Evolutionary conservation across 345 rosid genomes (phyloP).

Genomic region (Citrus unshiu): DNA sequence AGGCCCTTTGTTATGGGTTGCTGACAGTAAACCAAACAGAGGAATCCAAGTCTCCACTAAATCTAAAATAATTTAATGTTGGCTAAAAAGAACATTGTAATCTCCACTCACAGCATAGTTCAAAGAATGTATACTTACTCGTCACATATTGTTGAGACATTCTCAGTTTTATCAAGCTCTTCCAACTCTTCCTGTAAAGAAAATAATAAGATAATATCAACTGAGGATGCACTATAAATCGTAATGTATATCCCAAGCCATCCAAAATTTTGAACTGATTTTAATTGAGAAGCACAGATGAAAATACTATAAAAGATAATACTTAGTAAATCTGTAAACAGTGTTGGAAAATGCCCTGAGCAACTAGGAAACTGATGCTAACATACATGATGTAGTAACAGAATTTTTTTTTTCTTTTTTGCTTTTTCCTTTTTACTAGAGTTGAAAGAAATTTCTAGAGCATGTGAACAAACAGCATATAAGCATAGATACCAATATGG

Average conservation of each 20-base stretch:
- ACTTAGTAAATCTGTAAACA: not conserved
- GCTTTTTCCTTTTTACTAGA: not conserved
- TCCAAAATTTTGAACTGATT: not conserved
- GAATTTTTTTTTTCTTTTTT: not conserved
- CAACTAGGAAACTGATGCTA: not conserved
- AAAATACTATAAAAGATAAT: not conserved
- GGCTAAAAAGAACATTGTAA: not conserved
- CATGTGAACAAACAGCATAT: not conserved
- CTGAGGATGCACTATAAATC: not conserved
- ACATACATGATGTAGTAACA: not conserved
- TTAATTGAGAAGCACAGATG: not conserved
- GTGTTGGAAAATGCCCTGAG: not conserved
- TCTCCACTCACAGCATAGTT: not conserved
- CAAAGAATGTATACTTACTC: conserved; percentile 48
- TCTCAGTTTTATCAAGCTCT: conserved; percentile 43
- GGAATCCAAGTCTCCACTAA: not conserved
- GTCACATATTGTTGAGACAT: conserved; percentile 45
- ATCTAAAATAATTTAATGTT: not conserved
- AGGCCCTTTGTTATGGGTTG: not conserved
- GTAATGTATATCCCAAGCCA: not conserved
- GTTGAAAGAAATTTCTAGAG: not conserved
- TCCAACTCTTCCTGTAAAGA: conserved; percentile 56
- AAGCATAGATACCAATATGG: not conserved
- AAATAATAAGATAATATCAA: not conserved
- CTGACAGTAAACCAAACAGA: not conserved